Evolutionary conservation across 768 basidiomycete genomes (phyloP).

Genomic region (Kwoniella dejecticola): DNA sequence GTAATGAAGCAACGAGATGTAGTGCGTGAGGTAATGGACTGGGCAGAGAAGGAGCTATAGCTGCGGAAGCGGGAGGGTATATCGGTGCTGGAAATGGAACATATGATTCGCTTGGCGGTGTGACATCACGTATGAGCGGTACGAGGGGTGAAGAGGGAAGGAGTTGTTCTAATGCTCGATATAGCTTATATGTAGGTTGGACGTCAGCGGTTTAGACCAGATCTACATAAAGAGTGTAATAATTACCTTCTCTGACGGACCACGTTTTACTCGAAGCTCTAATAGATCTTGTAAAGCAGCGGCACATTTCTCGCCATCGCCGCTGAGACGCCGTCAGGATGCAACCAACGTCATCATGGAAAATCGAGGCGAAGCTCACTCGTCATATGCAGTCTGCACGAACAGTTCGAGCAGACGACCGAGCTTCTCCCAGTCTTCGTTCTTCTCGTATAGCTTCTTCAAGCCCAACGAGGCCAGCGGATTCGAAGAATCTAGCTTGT

Average conservation of each 20-base stretch:
- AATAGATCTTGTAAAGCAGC: constrained; percentile 78
- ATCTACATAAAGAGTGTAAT: not conserved
- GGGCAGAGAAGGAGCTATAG: constrained; percentile 69
- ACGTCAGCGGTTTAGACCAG: not conserved
- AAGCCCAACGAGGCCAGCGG: constrained; percentile 64
- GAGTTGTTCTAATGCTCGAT: constrained; percentile 67
- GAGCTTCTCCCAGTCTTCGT: constrained; percentile 34
- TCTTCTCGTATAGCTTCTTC: constrained; percentile 47
- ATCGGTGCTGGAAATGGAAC: constrained; percentile 40
- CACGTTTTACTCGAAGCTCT: constrained; percentile 64
- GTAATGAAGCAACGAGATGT: constrained; percentile 69
- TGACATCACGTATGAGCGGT: constrained; percentile 65
- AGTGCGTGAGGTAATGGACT: constrained; percentile 60
- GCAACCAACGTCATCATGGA: not conserved
- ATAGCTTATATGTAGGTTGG: constrained; percentile 60
- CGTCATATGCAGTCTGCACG: constrained; percentile 64
- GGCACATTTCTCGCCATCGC: constrained; percentile 76
- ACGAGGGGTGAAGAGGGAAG: constrained; percentile 74
- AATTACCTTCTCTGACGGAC: constrained; percentile 65
- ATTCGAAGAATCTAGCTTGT: constrained; percentile 67
- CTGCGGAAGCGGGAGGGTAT: constrained; percentile 40
- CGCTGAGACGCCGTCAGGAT: constrained; percentile 58
- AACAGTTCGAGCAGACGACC: constrained; percentile 59
- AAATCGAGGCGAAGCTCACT: constrained; percentile 58
- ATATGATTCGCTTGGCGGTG: constrained; percentile 62